Evolutionary conservation across 2,329 filamentous ascomycete genomes (phyloP).

Genomic region (Stachybotrys chlorohalonatus): DNA sequence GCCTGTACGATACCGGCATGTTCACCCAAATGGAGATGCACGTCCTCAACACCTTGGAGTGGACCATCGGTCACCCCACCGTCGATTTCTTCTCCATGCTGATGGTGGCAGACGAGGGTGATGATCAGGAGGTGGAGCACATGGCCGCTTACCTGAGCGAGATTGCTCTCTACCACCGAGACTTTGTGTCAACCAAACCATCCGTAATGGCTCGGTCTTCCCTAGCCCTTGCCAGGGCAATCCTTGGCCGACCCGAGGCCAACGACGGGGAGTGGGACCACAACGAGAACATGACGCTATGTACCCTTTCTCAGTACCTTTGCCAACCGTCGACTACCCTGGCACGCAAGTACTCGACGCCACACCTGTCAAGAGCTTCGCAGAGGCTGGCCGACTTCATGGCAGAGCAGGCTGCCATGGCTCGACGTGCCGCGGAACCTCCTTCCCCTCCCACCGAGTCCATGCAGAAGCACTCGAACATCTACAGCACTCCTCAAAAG

Average conservation of each 20-base stretch:
- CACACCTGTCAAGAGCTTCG: constrained; percentile 43
- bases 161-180: constrained; percentile 90
- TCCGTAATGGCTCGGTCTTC: constrained; percentile 86
- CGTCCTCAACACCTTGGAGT: constrained; percentile 92
- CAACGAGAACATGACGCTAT: constrained; percentile 57
- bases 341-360: constrained; percentile 50
- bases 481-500: constrained; percentile 75
- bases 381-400: constrained; percentile 49
- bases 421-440: constrained; percentile 38
- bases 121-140: constrained; percentile 82
- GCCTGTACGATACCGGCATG: constrained; percentile 97
- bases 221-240: constrained; percentile 75
- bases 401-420: constrained; percentile 48
- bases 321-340: constrained; percentile 49
- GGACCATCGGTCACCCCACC: constrained; percentile 92
- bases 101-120: constrained; percentile 68
- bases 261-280: constrained; percentile 70
- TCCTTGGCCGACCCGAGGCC: constrained; percentile 71
- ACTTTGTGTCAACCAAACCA: constrained; percentile 88
- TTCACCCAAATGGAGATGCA: constrained; percentile 99
- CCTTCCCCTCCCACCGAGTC: constrained; percentile 52
- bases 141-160: constrained; percentile 93
- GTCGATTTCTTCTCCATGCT: constrained; percentile 90
- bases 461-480: constrained; percentile 44
- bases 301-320: constrained; percentile 50